phyloP scores from a whole-genome alignment of 352 stramenopile species.

The Aphanomyces invadans region DNA sequence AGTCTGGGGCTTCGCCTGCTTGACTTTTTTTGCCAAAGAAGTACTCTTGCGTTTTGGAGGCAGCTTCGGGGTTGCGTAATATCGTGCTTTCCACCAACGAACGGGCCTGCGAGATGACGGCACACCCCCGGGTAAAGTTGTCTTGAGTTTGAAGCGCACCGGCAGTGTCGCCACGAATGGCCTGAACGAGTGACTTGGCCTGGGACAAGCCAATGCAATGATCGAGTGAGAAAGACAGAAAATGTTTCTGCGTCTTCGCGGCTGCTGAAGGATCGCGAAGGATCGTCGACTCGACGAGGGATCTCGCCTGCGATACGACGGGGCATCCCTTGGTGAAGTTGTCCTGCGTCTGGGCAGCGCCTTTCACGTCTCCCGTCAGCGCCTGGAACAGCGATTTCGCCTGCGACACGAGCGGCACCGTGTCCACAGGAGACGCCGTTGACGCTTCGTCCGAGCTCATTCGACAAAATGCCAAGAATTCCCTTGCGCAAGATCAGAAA shows the following conservation, averaged over 20 bases:
- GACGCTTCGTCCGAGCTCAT: too few relatives aligned
- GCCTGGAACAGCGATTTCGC: slow-evolving; percentile 22
- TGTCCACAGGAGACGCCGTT: slow-evolving; percentile 14
- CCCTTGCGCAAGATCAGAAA: too few relatives aligned
- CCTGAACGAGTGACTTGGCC: slow-evolving; percentile 21
- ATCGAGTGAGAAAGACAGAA: slow-evolving; percentile 22
- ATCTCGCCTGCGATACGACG: slow-evolving; percentile 16
- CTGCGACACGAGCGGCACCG: slow-evolving; percentile 20
- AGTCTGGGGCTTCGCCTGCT: background rate
- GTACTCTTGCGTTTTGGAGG: slow-evolving; percentile 21
- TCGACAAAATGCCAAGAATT: too few relatives aligned
- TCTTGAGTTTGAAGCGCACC: slow-evolving; percentile 19
- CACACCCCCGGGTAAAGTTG: slow-evolving; percentile 18
- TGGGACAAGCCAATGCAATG: slow-evolving; percentile 21
- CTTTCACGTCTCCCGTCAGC: slow-evolving; percentile 14
- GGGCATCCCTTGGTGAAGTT: slow-evolving; percentile 19
- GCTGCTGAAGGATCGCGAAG: slow-evolving; percentile 12
- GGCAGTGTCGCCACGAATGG: background rate
- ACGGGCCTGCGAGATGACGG: slow-evolving; percentile 20
- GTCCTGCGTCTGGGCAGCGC: slow-evolving; percentile 17
- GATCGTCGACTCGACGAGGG: slow-evolving; percentile 15
- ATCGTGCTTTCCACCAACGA: slow-evolving; percentile 19
- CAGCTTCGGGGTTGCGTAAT: slow-evolving; percentile 8
- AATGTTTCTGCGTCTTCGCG: slow-evolving; percentile 15
- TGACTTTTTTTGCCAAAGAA: slow-evolving; percentile 2